Base-by-base conservation (phyloP, 495 filamentous ascomycete genomes). In the Lophiostoma macrostomum region DNA sequence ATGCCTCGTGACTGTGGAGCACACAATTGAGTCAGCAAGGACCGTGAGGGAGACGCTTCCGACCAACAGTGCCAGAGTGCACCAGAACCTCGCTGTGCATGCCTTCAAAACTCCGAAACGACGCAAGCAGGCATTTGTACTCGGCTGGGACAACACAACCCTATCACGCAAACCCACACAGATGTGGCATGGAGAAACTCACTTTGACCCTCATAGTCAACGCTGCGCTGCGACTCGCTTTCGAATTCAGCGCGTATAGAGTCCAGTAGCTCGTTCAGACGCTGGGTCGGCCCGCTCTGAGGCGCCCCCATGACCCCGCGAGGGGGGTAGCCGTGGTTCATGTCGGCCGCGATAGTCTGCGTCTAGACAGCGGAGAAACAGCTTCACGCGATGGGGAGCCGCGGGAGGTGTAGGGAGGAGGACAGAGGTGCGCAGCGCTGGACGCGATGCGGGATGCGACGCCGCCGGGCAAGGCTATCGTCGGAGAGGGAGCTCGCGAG, bases 231-330 rank as follows among this genome's bases (percentile, higher is more conserved):
- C 29, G 83, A 76, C 67, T 95, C 86, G 50, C 73, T 80, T 50
- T 96, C 93, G 62, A 96, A 98, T 70, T 98, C 93, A 67, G 77
- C 74, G 60, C 94, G 83, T 58, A 98, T 80, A 61, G 90, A 83
- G 35, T 96, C 91, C 63, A 98, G 75, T 57, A 96, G 79, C 74
- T 98, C 93, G 57, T 81, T 88, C 58, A 97, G 74, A 47, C 93
- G 90, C 61, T 78, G 77, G 74, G 58, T 74, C 78, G 23, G 52
- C 38, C 22, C 32, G 32, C 51, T 47, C 13, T 40, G 50, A 58
- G 80, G 82, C 63, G 84, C 85, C 77, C n/a, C n/a, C n/a, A n/a
- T n/a, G n/a, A 95, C 83, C 61, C 85, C 86, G 67, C 90, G 88
- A 30, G 66, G 66, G 55, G 85, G 38, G 48, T 48, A 30, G 3